Conservation (phyloP, 441 rosid species). For the Kokia cookei region DNA sequence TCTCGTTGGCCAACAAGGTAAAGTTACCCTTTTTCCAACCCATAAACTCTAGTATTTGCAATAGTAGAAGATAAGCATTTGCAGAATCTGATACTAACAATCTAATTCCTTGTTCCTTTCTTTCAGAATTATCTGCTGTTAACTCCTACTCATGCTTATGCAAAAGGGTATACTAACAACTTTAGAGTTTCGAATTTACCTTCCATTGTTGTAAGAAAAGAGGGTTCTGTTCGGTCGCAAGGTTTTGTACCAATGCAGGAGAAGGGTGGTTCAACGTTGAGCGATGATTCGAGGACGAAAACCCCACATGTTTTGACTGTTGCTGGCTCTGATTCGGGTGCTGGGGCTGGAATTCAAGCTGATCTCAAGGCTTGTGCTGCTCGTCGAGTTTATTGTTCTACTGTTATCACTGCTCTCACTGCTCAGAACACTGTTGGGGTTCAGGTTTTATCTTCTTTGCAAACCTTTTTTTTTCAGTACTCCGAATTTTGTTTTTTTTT, state of each 20-base stretch:
- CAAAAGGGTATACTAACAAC: background rate
- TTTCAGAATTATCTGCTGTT: constrained; percentile 2
- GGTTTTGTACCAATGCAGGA: constrained; percentile 19
- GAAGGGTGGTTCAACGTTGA: constrained; percentile 8
- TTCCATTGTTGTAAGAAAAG: background rate
- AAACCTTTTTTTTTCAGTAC: background rate
- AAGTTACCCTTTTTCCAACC: background rate
- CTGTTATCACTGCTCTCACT: constrained; percentile 84
- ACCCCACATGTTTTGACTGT: constrained; percentile 76
- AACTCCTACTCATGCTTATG: background rate
- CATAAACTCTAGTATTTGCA: background rate
- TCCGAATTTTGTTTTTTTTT: background rate
- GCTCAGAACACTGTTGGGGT: constrained; percentile 94
- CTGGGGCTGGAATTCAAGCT: constrained; percentile 93
- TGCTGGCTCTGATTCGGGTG: constrained; percentile 95
- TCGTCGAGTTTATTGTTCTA: constrained; percentile 83
- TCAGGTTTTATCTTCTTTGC: constrained; percentile 35
- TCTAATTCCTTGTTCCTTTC: background rate
- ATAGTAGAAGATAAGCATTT: background rate
- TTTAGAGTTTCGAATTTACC: constrained; percentile 7
- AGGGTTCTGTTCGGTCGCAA: background rate
- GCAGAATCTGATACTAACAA: background rate
- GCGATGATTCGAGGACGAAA: constrained; percentile 17
- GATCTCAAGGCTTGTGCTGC: constrained; percentile 92
- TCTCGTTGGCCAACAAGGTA: background rate